Evolutionary conservation across 768 basidiomycete genomes (phyloP).

Genomic region (Kwoniella dendrophila): DNA sequence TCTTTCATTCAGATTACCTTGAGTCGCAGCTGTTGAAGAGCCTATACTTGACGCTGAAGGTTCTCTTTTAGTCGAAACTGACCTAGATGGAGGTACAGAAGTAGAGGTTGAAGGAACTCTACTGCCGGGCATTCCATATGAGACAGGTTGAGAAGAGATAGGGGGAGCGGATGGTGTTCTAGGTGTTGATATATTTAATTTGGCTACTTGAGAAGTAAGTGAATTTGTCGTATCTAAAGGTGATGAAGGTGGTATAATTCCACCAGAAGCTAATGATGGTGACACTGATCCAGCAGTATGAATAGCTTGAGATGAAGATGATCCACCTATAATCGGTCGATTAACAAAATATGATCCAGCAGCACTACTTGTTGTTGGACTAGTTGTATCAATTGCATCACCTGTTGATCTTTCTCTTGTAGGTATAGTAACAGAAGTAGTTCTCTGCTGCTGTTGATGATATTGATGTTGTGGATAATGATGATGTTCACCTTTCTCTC

Average conservation of each 20-base stretch:
- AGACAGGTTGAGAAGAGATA: not conserved
- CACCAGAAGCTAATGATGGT: slow-evolving; percentile 13
- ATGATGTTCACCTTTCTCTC: slow-evolving; percentile 25
- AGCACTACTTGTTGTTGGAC: not conserved
- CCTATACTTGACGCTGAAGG: slow-evolving; percentile 31
- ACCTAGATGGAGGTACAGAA: slow-evolving; percentile 7
- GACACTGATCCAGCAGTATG: slow-evolving; percentile 16
- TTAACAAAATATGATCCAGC: slow-evolving; percentile 9
- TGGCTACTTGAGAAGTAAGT: slow-evolving; percentile 30
- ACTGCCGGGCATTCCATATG: not conserved
- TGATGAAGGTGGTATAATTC: slow-evolving; percentile 24
- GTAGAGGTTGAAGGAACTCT: not conserved
- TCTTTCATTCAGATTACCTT: slow-evolving; percentile 31
- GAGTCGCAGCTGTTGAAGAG: slow-evolving; percentile 13
- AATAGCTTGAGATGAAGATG: slow-evolving; percentile 6
- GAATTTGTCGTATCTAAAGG: slow-evolving; percentile 31
- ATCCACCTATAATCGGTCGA: slow-evolving; percentile 4
- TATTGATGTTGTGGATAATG: too few relatives aligned
- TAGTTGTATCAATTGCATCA: slow-evolving; percentile 13
- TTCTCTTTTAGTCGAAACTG: slow-evolving; percentile 30
- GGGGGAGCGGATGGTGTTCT: slow-evolving; percentile 11
- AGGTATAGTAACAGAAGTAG: slow-evolving; percentile 10
- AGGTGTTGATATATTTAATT: slow-evolving; percentile 16
- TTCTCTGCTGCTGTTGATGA: slow-evolving; percentile 17
- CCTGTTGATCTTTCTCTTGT: slow-evolving; percentile 1